phyloP scores from a whole-genome alignment of 352 stramenopile genomes.

The Globisporangium viniferum region DNA sequence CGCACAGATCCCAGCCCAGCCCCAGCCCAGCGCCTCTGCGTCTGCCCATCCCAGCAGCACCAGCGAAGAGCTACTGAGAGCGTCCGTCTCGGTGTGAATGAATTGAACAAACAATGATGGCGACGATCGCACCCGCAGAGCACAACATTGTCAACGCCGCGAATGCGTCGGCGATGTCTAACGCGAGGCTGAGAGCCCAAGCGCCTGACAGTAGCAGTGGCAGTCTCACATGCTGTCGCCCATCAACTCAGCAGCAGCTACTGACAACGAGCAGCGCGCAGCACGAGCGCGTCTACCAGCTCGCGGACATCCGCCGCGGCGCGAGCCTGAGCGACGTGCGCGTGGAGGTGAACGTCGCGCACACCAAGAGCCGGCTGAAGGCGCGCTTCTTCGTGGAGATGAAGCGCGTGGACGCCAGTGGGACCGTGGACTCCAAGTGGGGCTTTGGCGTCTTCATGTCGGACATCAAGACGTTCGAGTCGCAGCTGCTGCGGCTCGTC shows the following conservation, averaged over 20 bases:
- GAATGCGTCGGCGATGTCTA: neutral
- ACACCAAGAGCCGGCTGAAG: constrained; percentile 38
- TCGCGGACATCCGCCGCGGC: constrained; percentile 57
- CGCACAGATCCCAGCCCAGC: neutral
- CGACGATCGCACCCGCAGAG: neutral
- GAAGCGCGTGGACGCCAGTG: constrained; percentile 15
- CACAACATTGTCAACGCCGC: neutral
- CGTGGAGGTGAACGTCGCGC: constrained; percentile 45
- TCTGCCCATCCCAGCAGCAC: neutral
- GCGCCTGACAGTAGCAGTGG: neutral
- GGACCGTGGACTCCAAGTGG: constrained; percentile 16
- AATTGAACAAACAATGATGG: neutral
- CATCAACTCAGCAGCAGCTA: neutral
- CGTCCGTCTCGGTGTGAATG: neutral
- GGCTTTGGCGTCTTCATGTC: constrained; percentile 24
- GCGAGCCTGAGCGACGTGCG: constrained; percentile 46
- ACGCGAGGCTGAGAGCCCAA: neutral
- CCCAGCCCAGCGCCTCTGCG: neutral
- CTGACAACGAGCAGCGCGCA: neutral
- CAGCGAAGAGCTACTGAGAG: neutral
- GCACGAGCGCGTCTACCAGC: constrained; percentile 29
- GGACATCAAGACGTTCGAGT: constrained; percentile 40
- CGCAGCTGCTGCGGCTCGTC: constrained; percentile 30
- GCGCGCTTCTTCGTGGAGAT: constrained; percentile 61
- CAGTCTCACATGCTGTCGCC: neutral